A percentile compares a stretch with the other conserved stretches of the same genome.
Evolutionary conservation across 176 grass and related monocot species (phyloP).

Genomic region (Tillandsia leiboldiana): DNA sequence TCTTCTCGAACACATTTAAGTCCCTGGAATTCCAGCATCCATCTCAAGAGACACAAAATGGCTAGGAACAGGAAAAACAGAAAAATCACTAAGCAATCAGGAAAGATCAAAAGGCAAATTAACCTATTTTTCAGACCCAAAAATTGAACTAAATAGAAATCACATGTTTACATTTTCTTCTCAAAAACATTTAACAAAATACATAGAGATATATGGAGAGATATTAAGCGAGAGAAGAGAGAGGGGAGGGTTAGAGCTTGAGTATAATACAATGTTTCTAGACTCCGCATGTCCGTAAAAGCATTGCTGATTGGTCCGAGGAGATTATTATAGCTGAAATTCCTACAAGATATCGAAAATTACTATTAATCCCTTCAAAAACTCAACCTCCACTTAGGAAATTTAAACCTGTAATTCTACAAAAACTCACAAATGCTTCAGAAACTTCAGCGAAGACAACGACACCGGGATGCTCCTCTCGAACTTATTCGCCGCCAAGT

Average conservation of each 20-base stretch:
- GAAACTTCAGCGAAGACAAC: slow-evolving; percentile 47
- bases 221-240: slow-evolving; percentile 10
- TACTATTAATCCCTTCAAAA: slow-evolving; percentile 8
- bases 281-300: slow-evolving; percentile 52
- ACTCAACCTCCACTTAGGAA: background rate
- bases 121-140: background rate
- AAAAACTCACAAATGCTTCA: slow-evolving; percentile 66
- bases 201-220: background rate
- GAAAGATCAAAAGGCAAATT: slow-evolving; percentile 1
- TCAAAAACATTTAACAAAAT: slow-evolving; percentile 18
- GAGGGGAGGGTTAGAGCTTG: background rate
- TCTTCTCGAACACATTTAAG: slow-evolving; percentile 24
- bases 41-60: slow-evolving; percentile 5
- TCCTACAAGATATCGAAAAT: slow-evolving; percentile 31
- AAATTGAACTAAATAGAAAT: background rate
- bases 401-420: background rate
- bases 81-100: background rate
- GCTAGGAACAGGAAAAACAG: background rate
- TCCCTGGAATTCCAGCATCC: slow-evolving; percentile 35
- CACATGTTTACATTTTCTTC: background rate
- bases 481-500: slow-evolving; percentile 62
- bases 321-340: slow-evolving; percentile 70
- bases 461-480: slow-evolving; percentile 53
- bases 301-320: slow-evolving; percentile 66
- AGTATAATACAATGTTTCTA: slow-evolving; percentile 52